phyloP scores from a whole-genome alignment of 331 rosid species.

The Malus hybrid region DNA sequence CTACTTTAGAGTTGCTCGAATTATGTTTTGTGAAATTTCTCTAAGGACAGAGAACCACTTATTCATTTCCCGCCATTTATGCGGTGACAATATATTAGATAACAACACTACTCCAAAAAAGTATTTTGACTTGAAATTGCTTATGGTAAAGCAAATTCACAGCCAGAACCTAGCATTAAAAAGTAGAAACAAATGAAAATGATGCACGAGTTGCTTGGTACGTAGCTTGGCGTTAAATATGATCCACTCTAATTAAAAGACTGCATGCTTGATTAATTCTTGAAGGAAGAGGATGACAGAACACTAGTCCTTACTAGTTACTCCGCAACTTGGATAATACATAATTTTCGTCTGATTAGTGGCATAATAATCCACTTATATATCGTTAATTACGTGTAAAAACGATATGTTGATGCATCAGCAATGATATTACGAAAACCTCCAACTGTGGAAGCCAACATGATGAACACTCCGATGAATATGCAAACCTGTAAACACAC shows the following conservation, averaged over 20 bases:
- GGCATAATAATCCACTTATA: background rate
- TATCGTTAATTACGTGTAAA: slow-evolving; percentile 40
- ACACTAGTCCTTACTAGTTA: too few relatives aligned
- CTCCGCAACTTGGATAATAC: background rate
- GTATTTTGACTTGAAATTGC: too few relatives aligned
- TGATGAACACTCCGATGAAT: slow-evolving; percentile 67
- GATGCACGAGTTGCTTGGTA: too few relatives aligned
- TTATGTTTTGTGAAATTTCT: background rate
- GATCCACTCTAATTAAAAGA: too few relatives aligned
- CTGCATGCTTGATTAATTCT: too few relatives aligned
- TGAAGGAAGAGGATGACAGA: too few relatives aligned
- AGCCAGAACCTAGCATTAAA: too few relatives aligned
- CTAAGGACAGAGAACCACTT: too few relatives aligned
- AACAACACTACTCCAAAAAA: too few relatives aligned
- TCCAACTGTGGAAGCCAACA: slow-evolving; percentile 85
- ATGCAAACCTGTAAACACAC: slow-evolving; percentile 43
- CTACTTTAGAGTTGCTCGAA: background rate
- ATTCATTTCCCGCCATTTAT: background rate
- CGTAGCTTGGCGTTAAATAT: background rate
- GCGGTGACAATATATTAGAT: too few relatives aligned
- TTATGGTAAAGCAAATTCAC: too few relatives aligned
- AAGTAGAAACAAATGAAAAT: too few relatives aligned
- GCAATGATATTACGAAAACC: slow-evolving; percentile 70
- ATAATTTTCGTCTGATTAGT: background rate
- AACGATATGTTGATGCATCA: slow-evolving; percentile 73